Evolutionary conservation across 2,329 filamentous ascomycete species (phyloP).

Genomic region (Colletotrichum gloeosporioides): DNA sequence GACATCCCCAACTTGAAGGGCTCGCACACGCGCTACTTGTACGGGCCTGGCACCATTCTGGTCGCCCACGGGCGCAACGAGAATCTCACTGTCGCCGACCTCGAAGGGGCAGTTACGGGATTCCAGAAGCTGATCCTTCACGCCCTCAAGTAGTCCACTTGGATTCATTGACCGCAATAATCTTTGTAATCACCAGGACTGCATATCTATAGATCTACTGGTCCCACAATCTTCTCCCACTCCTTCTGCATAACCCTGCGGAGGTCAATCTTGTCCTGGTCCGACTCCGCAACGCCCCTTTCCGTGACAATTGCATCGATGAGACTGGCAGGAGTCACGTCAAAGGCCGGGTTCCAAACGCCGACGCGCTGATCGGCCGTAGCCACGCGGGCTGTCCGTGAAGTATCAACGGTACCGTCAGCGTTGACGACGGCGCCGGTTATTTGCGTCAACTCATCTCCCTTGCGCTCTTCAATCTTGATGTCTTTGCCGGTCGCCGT

Average conservation of each 20-base stretch:
- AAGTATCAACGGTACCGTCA: constrained; percentile 68
- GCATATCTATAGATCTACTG: not conserved
- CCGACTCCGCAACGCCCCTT: constrained; percentile 79
- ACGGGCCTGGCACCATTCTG: constrained; percentile 76
- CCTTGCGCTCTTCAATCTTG: constrained; percentile 86
- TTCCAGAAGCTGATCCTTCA: constrained; percentile 75
- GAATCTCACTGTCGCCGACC: constrained; percentile 74
- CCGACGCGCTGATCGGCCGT: constrained; percentile 79
- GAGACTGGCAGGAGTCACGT: constrained; percentile 86
- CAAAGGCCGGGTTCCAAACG: constrained; percentile 97
- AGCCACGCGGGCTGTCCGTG: constrained; percentile 72
- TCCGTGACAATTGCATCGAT: constrained; percentile 97
- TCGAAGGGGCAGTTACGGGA: constrained; percentile 79
- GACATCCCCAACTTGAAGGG: constrained; percentile 82
- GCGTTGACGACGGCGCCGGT: constrained; percentile 74
- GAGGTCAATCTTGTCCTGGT: constrained; percentile 73
- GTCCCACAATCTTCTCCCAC: constrained; percentile 44
- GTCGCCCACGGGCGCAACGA: constrained; percentile 90
- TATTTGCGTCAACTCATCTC: constrained; percentile 83
- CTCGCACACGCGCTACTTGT: constrained; percentile 70
- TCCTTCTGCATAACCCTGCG: constrained; percentile 60
- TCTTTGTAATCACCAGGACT: not conserved
- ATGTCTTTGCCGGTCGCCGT: constrained; percentile 82
- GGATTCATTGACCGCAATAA: not conserved
- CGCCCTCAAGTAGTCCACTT: constrained; percentile 38